phyloP scores from a whole-genome alignment of 306 rosid species.

The Lupinus albus region DNA sequence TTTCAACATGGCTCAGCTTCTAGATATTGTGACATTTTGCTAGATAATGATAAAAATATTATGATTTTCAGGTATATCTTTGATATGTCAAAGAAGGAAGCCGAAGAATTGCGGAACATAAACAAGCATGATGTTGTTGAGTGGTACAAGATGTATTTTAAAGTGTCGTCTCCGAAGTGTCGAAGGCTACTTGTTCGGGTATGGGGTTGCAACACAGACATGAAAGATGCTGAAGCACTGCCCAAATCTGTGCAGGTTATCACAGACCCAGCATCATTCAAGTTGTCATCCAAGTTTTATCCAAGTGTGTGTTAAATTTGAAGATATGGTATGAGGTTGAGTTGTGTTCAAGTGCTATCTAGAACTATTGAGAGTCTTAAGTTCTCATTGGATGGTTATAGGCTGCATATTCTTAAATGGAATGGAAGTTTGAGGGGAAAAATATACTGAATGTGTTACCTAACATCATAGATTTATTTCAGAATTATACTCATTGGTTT shows the following conservation, averaged over 20 bases:
- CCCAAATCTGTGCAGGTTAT: constrained; percentile 50
- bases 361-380: constrained; percentile 22
- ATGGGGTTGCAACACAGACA: constrained; percentile 87
- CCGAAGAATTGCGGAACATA: constrained; percentile 65
- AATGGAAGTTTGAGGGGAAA: not conserved
- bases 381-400: constrained; percentile 17
- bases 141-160: constrained; percentile 75
- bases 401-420: constrained; percentile 30
- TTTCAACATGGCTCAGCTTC: constrained; percentile 12
- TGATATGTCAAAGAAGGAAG: constrained; percentile 74
- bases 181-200: constrained; percentile 70
- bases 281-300: constrained; percentile 67
- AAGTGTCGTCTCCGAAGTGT: constrained; percentile 69
- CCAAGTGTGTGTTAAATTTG: constrained; percentile 57
- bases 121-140: constrained; percentile 67
- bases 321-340: constrained; percentile 21
- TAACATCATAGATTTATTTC: constrained; percentile 18
- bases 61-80: constrained; percentile 71
- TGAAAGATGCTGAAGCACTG: constrained; percentile 54
- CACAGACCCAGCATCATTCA: constrained; percentile 61
- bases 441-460: not conserved
- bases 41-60: constrained; percentile 1
- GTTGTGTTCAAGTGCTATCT: constrained; percentile 18
- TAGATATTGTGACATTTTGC: constrained; percentile 17
- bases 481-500: constrained; percentile 25